A percentile compares a stretch with the other conserved stretches of the same genome.
phyloP scores from a whole-genome alignment of 306 rosid genomes.

The Cucurbita pepo region DNA sequence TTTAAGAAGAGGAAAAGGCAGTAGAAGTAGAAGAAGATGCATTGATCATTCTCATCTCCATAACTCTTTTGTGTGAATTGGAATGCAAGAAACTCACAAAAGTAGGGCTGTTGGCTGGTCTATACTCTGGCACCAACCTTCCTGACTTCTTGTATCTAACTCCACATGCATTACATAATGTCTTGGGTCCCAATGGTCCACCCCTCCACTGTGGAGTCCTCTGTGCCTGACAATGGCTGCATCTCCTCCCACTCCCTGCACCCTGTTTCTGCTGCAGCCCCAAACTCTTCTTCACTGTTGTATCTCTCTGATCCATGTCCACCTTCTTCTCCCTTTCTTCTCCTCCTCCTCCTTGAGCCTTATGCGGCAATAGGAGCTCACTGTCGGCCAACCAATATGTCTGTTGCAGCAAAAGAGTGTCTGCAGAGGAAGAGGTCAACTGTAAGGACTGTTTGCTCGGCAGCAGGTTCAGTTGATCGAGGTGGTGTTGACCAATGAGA shows the following conservation, averaged over 20 bases:
- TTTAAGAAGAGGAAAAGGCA: constrained; percentile 8
- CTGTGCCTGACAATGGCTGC: constrained; percentile 47
- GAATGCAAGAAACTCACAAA: constrained; percentile 55
- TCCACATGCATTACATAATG: constrained; percentile 67
- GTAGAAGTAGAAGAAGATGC: constrained; percentile 14
- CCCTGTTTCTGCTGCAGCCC: background rate
- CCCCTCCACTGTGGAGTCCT: constrained; percentile 78
- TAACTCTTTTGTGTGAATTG: constrained; percentile 59
- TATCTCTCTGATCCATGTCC: background rate
- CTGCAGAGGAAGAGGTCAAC: background rate
- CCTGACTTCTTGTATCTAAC: constrained; percentile 64
- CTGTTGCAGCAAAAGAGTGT: constrained; percentile 44
- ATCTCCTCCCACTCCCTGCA: constrained; percentile 31
- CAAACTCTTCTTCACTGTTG: background rate
- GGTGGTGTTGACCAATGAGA: constrained; percentile 22
- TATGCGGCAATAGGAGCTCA: constrained; percentile 30
- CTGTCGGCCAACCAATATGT: constrained; percentile 51
- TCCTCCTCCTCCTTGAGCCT: constrained; percentile 5
- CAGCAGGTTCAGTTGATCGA: constrained; percentile 10
- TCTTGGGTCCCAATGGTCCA: constrained; percentile 63
- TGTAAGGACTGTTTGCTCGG: constrained; percentile 7
- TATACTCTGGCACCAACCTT: constrained; percentile 47
- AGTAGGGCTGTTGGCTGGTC: constrained; percentile 63
- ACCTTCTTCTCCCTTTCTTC: background rate
- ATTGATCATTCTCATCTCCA: constrained; percentile 51